Evolutionary conservation across 352 stramenopile species (phyloP).

Genomic region (Pythium dissotocum): DNA sequence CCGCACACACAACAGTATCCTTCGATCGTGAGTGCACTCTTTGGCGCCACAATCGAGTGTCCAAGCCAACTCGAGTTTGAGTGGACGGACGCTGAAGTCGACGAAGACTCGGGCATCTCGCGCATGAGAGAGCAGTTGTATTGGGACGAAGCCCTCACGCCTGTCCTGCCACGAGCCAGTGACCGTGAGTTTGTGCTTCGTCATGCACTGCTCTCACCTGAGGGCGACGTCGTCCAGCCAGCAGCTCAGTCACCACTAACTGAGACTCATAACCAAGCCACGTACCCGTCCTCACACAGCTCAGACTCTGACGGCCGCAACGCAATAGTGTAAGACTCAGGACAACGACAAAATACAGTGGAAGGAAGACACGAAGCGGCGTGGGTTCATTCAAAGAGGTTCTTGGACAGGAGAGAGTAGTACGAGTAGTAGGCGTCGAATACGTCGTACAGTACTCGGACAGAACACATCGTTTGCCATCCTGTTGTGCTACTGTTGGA

Average conservation of each 20-base stretch:
- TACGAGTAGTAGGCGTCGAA: too few relatives aligned
- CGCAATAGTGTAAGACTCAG: too few relatives aligned
- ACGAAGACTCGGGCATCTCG: not conserved
- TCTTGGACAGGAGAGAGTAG: too few relatives aligned
- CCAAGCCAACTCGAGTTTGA: slow-evolving; percentile 4
- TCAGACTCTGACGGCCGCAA: too few relatives aligned
- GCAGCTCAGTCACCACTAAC: not conserved
- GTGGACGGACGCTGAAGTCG: slow-evolving; percentile 3
- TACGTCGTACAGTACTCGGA: too few relatives aligned
- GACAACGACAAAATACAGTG: too few relatives aligned
- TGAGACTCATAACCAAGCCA: too few relatives aligned
- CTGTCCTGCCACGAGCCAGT: not conserved
- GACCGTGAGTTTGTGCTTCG: slow-evolving; percentile 13
- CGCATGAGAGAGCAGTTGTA: slow-evolving; percentile 13
- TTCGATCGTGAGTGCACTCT: not conserved
- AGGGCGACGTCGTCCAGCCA: not conserved
- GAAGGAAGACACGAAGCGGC: too few relatives aligned
- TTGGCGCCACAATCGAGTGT: slow-evolving; percentile 11
- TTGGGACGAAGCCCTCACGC: slow-evolving; percentile 19
- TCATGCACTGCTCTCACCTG: not conserved
- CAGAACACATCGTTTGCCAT: too few relatives aligned
- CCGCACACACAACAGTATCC: slow-evolving; percentile 1
- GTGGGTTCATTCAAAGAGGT: too few relatives aligned
- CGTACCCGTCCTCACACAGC: too few relatives aligned
- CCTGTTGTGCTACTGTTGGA: too few relatives aligned